A percentile compares a stretch with the other conserved stretches of the same genome.
Conservation (phyloP, 129 eudicot genomes). For the Arctium lappa region DNA sequence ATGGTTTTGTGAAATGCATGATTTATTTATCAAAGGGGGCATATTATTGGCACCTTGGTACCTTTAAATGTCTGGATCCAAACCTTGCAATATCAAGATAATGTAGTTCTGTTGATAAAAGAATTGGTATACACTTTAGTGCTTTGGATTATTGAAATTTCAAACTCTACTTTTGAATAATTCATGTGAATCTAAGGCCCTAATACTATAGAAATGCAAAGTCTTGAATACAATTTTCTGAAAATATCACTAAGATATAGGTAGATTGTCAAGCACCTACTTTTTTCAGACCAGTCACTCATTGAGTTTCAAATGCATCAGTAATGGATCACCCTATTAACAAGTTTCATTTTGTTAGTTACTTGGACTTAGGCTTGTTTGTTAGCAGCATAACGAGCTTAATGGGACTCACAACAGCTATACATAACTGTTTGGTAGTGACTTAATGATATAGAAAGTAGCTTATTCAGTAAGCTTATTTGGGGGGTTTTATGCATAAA, state of each 20-base stretch:
- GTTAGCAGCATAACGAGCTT: too few species aligned
- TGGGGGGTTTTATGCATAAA: too few species aligned
- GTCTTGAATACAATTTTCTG: not conserved
- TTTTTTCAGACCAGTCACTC: not conserved
- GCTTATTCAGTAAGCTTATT: too few species aligned
- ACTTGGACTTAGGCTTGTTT: not conserved
- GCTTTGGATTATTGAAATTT: not conserved
- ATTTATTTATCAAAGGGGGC: too few species aligned
- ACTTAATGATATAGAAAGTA: too few species aligned
- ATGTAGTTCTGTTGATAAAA: too few species aligned
- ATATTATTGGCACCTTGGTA: too few species aligned
- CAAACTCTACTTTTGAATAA: not conserved
- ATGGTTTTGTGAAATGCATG: too few species aligned
- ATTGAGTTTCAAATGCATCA: not conserved
- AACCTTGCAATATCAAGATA: too few species aligned
- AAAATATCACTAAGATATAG: not conserved
- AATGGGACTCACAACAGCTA: too few species aligned
- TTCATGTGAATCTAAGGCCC: not conserved
- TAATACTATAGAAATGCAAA: not conserved
- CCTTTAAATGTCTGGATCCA: too few species aligned
- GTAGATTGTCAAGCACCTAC: not conserved
- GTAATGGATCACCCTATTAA: not conserved
- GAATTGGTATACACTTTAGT: not conserved
- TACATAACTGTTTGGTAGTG: too few species aligned
- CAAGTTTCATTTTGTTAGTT: not conserved